Evolutionary conservation across 2,329 filamentous ascomycete species (phyloP), one percentile per base, ranked within the genome.

Genomic region (Aspergillus viridinutans): DNA sequence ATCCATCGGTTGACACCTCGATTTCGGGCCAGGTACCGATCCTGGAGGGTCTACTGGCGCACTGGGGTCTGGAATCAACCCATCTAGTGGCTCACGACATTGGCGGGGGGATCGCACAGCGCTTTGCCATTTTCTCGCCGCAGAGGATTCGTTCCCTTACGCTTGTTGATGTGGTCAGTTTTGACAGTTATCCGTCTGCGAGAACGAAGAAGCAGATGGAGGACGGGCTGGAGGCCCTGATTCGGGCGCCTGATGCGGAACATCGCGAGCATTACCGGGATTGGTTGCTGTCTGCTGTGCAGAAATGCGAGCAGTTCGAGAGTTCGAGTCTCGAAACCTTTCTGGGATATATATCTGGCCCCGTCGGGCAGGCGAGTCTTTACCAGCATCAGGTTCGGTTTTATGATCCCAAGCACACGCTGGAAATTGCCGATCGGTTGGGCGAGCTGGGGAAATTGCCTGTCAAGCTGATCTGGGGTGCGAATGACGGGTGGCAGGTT

Each of bases 371-470:
- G 28, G 55, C 61, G 0, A 73, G 71, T 52, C 50, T 73, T 8
- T 72, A 73, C 54, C 63, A 71, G 56, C 70, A 73, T 43, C 71
- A 73, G 35, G 56, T 73, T 25, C 66, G 64, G 1, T 68, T 72
- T 48, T 73, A 72, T 28, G 68, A 72, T 10, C 67, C 67, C 0
- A 72, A 66, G n/a, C 71, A 72, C 51, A 73, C 70, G 2, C 56
- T 72, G 58, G 69, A 73, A 50, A 55, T 73, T 8, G 59, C 64
- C 0, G 52, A 60, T 0, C 64, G 60, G 2, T 59, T 72, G 0
- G 50, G 29, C 0, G 64, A 70, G 45, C 58, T 73, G 2, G 57
- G 51, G 2, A 62, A 63, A 23, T 7, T 70, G 0, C 66, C 68
- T 0, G 68, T 71, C 4, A 64, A 71, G 45, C 9, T 62, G 1